These are phyloP conservation scores for Beauveria sp. DNA, from an alignment of 2,329 filamentous ascomycete genomes.

Conservation along the genomic window DNA sequence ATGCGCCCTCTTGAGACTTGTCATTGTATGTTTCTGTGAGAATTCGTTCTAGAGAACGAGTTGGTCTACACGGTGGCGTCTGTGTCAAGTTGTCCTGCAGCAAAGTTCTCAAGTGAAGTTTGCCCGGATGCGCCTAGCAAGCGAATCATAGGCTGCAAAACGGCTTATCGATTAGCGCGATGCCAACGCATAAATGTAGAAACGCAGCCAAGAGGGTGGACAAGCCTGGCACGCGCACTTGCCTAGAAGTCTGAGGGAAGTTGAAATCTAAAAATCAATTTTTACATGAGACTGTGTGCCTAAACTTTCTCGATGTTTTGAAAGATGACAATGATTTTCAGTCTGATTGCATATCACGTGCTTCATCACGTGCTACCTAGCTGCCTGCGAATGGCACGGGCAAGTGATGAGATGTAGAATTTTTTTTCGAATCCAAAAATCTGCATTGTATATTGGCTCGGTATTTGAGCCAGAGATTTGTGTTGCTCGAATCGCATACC, in stretches of 20 bases:
- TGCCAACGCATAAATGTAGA: slow-evolving; percentile 8
- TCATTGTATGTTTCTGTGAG: slow-evolving; percentile 37
- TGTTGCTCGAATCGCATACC: too few relatives aligned
- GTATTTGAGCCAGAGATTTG: too few relatives aligned
- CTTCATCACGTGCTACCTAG: neutral
- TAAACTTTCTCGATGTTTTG: neutral
- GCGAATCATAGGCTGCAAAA: slow-evolving; percentile 18
- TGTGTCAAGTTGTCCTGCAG: neutral
- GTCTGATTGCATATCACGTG: neutral
- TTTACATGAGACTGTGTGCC: neutral
- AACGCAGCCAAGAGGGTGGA: neutral
- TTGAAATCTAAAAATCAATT: neutral
- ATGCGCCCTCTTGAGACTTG: slow-evolving; percentile 54
- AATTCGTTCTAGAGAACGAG: neutral
- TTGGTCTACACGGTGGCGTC: neutral
- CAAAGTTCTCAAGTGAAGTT: slow-evolving; percentile 6
- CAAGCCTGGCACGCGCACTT: neutral
- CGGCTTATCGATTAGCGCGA: slow-evolving; percentile 22
- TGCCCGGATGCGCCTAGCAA: slow-evolving; percentile 8
- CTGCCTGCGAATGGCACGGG: too few relatives aligned
- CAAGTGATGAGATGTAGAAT: too few relatives aligned
- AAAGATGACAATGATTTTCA: neutral
- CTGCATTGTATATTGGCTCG: too few relatives aligned
- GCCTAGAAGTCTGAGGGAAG: neutral
- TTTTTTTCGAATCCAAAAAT: too few relatives aligned